Conservation (phyloP, 805 yeast species). For the Metschnikowia santaceciliae region DNA sequence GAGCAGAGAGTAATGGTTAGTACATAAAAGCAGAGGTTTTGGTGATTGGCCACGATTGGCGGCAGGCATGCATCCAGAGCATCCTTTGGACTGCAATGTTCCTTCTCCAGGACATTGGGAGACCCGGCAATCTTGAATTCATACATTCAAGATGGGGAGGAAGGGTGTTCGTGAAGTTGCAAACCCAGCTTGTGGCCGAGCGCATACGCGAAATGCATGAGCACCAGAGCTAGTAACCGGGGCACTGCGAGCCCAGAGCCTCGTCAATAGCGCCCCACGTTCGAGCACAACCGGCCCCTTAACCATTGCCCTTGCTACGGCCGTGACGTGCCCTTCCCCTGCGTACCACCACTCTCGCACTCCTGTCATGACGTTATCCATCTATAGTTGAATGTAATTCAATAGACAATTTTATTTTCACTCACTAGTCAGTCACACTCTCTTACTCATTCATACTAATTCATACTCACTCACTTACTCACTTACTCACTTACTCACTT, state of each 20-base stretch:
- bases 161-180: background rate
- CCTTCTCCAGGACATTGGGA: background rate
- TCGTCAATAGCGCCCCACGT: background rate
- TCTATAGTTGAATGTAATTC: too few relatives aligned
- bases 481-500: too few relatives aligned
- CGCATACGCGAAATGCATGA: constrained; percentile 1
- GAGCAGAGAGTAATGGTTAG: constrained; percentile 7
- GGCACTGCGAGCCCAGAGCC: background rate
- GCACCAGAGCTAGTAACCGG: background rate
- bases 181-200: constrained; percentile 1
- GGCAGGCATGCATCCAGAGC: background rate
- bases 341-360: too few relatives aligned
- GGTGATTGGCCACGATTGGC: background rate
- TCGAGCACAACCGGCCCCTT: too few relatives aligned
- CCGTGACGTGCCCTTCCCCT: too few relatives aligned
- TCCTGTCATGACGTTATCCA: too few relatives aligned
- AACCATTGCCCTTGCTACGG: too few relatives aligned
- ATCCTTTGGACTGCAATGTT: background rate
- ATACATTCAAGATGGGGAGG: background rate
- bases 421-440: too few relatives aligned
- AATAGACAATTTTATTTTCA: too few relatives aligned
- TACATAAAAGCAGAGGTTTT: constrained; percentile 3
- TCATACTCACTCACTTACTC: too few relatives aligned
- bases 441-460: too few relatives aligned
- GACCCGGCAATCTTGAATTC: background rate